Evolutionary conservation across 805 yeast genomes (phyloP), one percentile per base, ranked within the genome.

Genomic region (Lipomyces japonicus): DNA sequence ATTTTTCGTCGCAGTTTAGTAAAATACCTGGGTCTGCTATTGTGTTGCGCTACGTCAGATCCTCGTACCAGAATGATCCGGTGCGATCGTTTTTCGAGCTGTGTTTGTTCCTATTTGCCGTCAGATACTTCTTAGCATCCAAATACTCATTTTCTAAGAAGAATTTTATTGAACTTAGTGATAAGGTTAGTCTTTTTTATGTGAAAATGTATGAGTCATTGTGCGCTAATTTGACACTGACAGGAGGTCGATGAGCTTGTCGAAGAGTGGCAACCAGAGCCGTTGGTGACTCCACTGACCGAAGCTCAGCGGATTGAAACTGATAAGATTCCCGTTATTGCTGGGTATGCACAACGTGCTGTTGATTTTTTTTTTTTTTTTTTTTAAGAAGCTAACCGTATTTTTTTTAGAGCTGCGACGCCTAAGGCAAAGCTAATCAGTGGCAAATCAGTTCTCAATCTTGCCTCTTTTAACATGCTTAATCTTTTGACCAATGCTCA

Each of bases 61-160:
- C 89, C 10, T 88, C 97, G 2, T 90, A 90, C 66, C 89, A 88
- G 66, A 80, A 93, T 68, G 98, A 93, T 67, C 98, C 98, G 1
- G 76, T 88, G 53, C 79, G 98, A 62, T 86, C 97, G 0, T 63
- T 87, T 5, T 74, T 93, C 47, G 98, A 93, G 69, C 67, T 85
- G 32, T 72, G 81, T 16, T 74, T 93, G 60, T 78, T 89, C 30
- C 65, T 89, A 12, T 85, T 90, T 67, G 97, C 96, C 2, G 71
- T 89, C 53, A 76, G 84, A 58, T 93, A 93, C 70, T 89, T 91
- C 79, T 66, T 68, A 61, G 86, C 84, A 51, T 83, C 84, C 35
- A 85, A 80, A 71, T 84, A 81, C 66, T 84, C 84, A 59, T 86
- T 79, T 60, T 79, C 82, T 64, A 86, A 85, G 70, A 75, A 81